Conservation (phyloP, 1,284 basidiomycete species). For the Irpex sp. region DNA sequence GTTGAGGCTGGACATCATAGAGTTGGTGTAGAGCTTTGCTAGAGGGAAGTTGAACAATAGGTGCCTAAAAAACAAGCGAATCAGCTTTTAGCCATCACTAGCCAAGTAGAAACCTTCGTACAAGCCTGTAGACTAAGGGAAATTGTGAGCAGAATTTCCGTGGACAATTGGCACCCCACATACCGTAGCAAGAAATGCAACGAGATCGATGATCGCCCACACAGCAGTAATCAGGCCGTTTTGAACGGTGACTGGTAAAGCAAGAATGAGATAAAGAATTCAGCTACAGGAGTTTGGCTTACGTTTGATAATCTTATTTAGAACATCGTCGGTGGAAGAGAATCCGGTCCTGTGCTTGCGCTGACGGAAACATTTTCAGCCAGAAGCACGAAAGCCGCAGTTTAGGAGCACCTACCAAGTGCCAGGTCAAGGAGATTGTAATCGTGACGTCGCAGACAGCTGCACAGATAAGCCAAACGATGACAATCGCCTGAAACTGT, state of each 20-base stretch:
- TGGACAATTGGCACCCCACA: conserved; percentile 6
- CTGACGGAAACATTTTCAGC: conserved; percentile 20
- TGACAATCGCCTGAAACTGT: conserved; percentile 31
- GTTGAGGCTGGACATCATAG: conserved; percentile 32
- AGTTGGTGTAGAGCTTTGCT: conserved; percentile 32
- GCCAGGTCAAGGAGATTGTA: conserved; percentile 27
- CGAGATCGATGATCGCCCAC: conserved; percentile 29
- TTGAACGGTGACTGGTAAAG: conserved; percentile 29
- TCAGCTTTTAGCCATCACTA: neutral
- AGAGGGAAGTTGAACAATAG: conserved; percentile 30
- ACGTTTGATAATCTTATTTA: conserved; percentile 42
- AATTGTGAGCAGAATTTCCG: too few relatives aligned
- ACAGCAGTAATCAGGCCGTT: conserved; percentile 32
- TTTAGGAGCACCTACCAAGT: conserved; percentile 21
- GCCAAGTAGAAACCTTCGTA: neutral
- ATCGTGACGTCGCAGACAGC: conserved; percentile 30
- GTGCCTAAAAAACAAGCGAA: conserved; percentile 19
- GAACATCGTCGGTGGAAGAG: conserved; percentile 29
- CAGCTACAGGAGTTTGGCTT: conserved; percentile 12
- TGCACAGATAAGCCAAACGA: conserved; percentile 31
- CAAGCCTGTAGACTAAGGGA: conserved; percentile 10
- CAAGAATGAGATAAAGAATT: neutral
- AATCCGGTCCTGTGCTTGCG: conserved; percentile 37
- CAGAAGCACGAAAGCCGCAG: neutral
- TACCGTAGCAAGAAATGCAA: conserved; percentile 29